Conservation (phyloP, 371 early-diverging fungal species). For the Mortierella sp. region DNA sequence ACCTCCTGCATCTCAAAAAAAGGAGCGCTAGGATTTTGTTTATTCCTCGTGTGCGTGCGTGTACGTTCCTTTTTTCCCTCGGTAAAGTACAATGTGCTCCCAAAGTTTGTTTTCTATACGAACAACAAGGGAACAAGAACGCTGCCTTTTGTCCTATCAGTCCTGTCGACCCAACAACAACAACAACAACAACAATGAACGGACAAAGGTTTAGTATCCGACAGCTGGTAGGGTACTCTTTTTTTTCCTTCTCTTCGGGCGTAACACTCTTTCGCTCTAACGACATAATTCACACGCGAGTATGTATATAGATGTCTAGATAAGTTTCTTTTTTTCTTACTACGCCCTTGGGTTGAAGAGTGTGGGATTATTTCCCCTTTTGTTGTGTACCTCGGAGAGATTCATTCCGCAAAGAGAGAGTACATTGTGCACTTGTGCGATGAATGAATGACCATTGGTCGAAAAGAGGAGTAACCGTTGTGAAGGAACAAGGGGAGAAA, state of each 20-base stretch:
- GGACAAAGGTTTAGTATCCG: not conserved
- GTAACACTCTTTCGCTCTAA: not conserved
- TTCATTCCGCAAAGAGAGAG: not conserved
- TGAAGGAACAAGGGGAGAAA: no score
- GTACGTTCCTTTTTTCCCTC: not conserved
- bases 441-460: not conserved
- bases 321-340: not conserved
- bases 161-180: not conserved
- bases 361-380: not conserved
- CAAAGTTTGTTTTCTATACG: not conserved
- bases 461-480: not conserved
- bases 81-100: not conserved
- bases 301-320: not conserved
- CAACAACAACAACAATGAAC: not conserved
- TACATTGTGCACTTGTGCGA: not conserved
- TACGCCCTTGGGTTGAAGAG: not conserved
- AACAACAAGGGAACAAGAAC: not conserved
- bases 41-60: not conserved
- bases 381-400: not conserved
- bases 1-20: slow-evolving; percentile 2
- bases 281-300: not conserved
- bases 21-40: not conserved
- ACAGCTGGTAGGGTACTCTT: slow-evolving; percentile 2
- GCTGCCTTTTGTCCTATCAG: not conserved
- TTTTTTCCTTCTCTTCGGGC: not conserved